Conservation (phyloP, 352 stramenopile genomes). For the Pelagophyceae sp. region DNA sequence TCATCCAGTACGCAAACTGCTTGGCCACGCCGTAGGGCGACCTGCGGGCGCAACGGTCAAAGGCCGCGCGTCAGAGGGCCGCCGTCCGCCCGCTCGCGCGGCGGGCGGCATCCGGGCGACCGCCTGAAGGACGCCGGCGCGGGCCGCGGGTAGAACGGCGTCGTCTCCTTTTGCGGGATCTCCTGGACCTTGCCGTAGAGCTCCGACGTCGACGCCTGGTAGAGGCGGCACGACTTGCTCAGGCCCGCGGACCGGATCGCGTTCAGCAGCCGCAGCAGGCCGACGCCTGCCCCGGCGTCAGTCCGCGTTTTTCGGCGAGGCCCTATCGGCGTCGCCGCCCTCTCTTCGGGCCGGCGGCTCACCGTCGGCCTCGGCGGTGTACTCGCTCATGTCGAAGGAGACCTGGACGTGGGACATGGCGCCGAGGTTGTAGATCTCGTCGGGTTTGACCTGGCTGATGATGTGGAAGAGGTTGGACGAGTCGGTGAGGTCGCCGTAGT, state of each 20-base stretch:
- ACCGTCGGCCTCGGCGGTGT: conserved; percentile 96
- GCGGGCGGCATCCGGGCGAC: too few species aligned
- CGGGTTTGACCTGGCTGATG: conserved; percentile 80
- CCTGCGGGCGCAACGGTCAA: conserved; percentile 7
- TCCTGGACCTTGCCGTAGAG: conserved; percentile 94
- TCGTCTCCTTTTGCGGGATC: conserved; percentile 89
- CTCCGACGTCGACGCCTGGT: conserved; percentile 95
- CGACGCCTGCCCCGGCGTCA: too few species aligned
- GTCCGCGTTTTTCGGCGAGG: too few species aligned
- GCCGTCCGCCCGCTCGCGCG: too few species aligned
- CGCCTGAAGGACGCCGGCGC: too few species aligned
- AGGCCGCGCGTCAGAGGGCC: conserved; percentile 19
- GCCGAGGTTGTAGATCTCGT: conserved; percentile 98
- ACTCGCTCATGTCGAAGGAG: conserved; percentile 98
- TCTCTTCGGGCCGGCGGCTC: too few species aligned
- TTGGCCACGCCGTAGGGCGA: conserved; percentile 72
- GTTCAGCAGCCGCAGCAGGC: conserved; percentile 90
- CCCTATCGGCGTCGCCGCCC: too few species aligned
- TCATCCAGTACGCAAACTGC: conserved; percentile 97
- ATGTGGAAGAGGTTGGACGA: conserved; percentile 91
- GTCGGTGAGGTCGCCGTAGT: conserved; percentile 97
- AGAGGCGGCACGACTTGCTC: conserved; percentile 64
- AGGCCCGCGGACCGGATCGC: conserved; percentile 81
- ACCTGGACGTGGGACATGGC: conserved; percentile 98
- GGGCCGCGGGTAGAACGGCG: conserved; percentile 95